phyloP scores from a whole-genome alignment of 345 rosid genomes.

The Rhodomyrtus tomentosa region DNA sequence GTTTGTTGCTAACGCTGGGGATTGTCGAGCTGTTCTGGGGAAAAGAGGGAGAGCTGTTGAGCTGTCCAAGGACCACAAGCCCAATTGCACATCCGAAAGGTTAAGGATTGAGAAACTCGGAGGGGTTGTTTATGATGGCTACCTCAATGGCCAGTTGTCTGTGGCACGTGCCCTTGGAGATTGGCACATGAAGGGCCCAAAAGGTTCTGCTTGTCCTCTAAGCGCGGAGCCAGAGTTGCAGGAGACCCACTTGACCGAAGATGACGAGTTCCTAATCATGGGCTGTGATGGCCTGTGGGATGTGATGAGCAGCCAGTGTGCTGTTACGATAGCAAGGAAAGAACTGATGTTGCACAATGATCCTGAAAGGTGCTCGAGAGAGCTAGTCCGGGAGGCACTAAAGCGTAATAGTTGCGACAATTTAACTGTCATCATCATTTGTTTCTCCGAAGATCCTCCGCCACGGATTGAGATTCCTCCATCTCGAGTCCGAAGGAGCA shows the following conservation, averaged over 20 bases:
- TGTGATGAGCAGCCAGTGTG: constrained; percentile 96
- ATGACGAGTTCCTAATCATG: constrained; percentile 93
- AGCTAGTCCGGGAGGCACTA: constrained; percentile 84
- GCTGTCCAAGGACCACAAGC: constrained; percentile 93
- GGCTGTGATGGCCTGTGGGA: constrained; percentile 99
- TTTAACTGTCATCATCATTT: constrained; percentile 67
- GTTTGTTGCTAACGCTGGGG: constrained; percentile 89
- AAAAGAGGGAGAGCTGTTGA: constrained; percentile 88
- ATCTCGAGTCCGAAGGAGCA: constrained; percentile 60
- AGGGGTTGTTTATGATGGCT: constrained; percentile 88
- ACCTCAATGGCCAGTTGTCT: constrained; percentile 92
- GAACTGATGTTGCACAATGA: constrained; percentile 90
- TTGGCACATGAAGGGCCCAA: constrained; percentile 98
- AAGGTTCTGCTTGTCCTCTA: constrained; percentile 76
- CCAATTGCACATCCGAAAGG: constrained; percentile 60
- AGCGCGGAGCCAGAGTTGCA: constrained; percentile 90
- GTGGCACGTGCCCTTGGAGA: constrained; percentile 97
- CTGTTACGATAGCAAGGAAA: constrained; percentile 71
- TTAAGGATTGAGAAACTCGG: constrained; percentile 84
- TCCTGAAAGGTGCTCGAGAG: constrained; percentile 89
- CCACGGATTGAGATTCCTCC: constrained; percentile 66
- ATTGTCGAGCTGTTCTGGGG: constrained; percentile 92
- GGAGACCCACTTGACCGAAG: constrained; percentile 54
- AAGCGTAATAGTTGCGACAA: constrained; percentile 74
- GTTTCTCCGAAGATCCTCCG: constrained; percentile 83